Percentiles rank a stretch among this genome's conserved stretches.
These are phyloP conservation scores for Chlamydomonas eustigma DNA, from an alignment of 139 green algal genomes.

Conservation along the genomic window DNA sequence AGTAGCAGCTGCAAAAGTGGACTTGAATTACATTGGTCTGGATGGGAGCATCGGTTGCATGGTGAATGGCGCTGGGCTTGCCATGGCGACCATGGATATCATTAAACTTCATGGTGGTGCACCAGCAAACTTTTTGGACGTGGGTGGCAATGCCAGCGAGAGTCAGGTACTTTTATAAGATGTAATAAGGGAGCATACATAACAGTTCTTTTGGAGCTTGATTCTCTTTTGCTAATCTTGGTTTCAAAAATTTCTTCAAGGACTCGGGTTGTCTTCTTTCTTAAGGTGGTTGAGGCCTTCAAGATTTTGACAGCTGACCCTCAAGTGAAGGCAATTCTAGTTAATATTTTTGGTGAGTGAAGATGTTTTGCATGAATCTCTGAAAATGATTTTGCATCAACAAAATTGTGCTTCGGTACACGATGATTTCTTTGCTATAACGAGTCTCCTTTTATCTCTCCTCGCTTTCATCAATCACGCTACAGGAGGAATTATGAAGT, in stretches of 20 bases:
- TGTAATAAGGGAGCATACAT: background rate
- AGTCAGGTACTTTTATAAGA: constrained; percentile 61
- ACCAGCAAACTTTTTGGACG: constrained; percentile 98
- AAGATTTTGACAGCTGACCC: constrained; percentile 90
- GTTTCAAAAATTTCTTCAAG: background rate
- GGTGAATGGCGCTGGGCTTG: constrained; percentile 97
- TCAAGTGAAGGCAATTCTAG: constrained; percentile 96
- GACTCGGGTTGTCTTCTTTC: background rate
- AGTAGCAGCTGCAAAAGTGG: constrained; percentile 81
- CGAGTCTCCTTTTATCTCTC: too few relatives aligned
- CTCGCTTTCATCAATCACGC: background rate
- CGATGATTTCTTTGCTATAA: too few relatives aligned
- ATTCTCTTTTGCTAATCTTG: too few relatives aligned
- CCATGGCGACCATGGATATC: constrained; percentile 99
- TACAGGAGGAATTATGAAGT: constrained; percentile 95
- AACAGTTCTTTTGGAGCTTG: too few relatives aligned
- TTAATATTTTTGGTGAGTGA: constrained; percentile 95
- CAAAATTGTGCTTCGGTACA: too few relatives aligned
- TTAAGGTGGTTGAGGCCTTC: constrained; percentile 84
- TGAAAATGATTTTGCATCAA: too few relatives aligned
- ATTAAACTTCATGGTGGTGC: constrained; percentile 93
- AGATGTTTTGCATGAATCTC: too few relatives aligned
- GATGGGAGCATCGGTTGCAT: constrained; percentile 94
- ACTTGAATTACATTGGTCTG: constrained; percentile 99
- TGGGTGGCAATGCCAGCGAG: constrained; percentile 90